phyloP scores from a whole-genome alignment of 345 rosid genomes.

The Lenwebbia sp. region DNA sequence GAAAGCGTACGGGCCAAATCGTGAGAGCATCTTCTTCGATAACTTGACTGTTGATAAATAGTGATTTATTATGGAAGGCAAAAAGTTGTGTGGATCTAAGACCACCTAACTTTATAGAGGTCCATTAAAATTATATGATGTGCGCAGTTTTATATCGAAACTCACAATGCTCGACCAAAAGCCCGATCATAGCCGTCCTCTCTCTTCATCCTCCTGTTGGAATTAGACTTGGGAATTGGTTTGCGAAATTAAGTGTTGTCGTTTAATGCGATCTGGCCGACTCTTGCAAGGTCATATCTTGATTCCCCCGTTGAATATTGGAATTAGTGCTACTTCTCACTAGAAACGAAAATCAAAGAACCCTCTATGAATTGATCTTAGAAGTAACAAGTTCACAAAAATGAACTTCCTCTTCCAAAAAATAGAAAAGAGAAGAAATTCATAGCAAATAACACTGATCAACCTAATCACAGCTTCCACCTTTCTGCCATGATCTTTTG shows the following conservation, averaged over 20 bases:
- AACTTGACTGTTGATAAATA: neutral
- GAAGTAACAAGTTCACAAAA: neutral
- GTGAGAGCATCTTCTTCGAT: neutral
- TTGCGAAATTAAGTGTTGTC: neutral
- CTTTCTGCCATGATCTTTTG: neutral
- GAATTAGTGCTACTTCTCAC: neutral
- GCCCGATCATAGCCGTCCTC: neutral
- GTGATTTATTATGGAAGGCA: accelerated
- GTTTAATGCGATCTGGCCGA: neutral
- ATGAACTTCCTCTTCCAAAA: neutral
- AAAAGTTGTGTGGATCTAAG: accelerated
- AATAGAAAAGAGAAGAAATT: neutral
- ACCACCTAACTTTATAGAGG: neutral
- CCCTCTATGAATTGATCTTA: neutral
- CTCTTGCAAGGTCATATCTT: neutral
- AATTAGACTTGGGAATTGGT: neutral
- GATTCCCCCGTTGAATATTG: neutral
- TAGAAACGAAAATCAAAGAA: neutral
- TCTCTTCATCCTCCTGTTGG: neutral
- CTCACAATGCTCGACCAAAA: neutral
- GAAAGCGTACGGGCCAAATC: neutral
- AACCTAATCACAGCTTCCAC: neutral
- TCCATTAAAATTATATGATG: neutral
- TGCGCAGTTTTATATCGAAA: neutral
- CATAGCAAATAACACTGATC: neutral